These are phyloP conservation scores for Colletotrichum eremochloae DNA, from an alignment of 2,329 filamentous ascomycete genomes.

Conservation along the genomic window DNA sequence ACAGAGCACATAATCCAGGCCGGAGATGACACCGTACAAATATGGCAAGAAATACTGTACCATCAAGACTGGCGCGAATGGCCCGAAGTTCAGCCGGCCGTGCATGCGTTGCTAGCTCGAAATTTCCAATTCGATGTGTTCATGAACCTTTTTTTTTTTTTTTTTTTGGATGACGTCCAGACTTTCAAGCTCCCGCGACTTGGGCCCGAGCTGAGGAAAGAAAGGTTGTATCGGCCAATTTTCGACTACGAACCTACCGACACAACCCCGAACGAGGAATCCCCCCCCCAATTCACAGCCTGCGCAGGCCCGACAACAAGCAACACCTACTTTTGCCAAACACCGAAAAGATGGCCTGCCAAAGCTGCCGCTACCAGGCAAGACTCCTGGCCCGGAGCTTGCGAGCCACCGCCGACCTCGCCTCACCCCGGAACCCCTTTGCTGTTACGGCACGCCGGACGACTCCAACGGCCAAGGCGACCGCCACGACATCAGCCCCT, in stretches of 20 bases:
- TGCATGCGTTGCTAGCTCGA: constrained; percentile 32
- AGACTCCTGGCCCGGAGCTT: constrained; percentile 53
- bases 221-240: constrained; percentile 15
- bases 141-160: constrained; percentile 27
- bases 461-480: background rate
- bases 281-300: background rate
- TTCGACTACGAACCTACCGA: background rate
- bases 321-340: constrained; percentile 8
- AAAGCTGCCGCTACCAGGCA: constrained; percentile 62
- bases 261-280: constrained; percentile 7
- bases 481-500: constrained; percentile 12
- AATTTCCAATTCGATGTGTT: constrained; percentile 42
- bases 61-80: background rate
- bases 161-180: constrained; percentile 44
- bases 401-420: constrained; percentile 37
- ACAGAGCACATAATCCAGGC: background rate
- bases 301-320: background rate
- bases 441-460: constrained; percentile 18
- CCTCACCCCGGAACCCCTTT: constrained; percentile 22
- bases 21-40: background rate
- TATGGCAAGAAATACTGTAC: background rate
- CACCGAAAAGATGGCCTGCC: constrained; percentile 59
- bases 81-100: constrained; percentile 41
- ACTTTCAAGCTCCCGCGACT: constrained; percentile 28
- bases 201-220: constrained; percentile 26